Evolutionary conservation across 1,139 yeast genomes (phyloP).

Genomic region (Diutina scorzettiae): DNA sequence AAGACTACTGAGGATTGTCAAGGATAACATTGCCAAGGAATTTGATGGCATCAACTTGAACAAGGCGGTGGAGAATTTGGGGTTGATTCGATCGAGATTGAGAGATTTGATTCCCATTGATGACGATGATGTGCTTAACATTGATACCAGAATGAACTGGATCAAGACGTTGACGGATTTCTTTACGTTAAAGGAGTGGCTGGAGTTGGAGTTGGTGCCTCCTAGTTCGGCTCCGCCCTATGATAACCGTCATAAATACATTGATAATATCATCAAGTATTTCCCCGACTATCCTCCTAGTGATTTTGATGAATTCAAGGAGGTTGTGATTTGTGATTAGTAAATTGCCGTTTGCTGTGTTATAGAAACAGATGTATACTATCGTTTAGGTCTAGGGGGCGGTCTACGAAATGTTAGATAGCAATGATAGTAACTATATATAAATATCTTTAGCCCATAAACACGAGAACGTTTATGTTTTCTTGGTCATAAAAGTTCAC

Average conservation of each 20-base stretch:
- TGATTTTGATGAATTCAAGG: slow-evolving; percentile 4
- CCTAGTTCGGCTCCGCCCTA: slow-evolving; percentile 6
- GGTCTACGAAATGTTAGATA: not conserved
- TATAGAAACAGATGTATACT: not conserved
- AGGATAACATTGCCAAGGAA: slow-evolving; percentile 42
- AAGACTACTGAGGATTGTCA: slow-evolving; percentile 53
- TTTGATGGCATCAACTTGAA: slow-evolving; percentile 34
- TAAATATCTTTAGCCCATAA: no score
- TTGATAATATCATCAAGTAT: slow-evolving; percentile 5
- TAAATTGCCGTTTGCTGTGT: not conserved
- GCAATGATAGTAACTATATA: not conserved
- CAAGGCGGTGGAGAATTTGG: slow-evolving; percentile 54
- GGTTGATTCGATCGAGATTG: slow-evolving; percentile 41
- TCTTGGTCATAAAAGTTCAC: no score
- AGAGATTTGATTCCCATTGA: slow-evolving; percentile 26
- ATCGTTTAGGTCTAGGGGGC: no score
- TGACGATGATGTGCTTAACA: slow-evolving; percentile 39
- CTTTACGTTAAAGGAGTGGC: slow-evolving; percentile 50
- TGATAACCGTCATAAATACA: slow-evolving; percentile 5
- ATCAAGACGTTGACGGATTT: slow-evolving; percentile 54
- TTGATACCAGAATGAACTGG: slow-evolving; percentile 63
- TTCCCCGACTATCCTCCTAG: slow-evolving; percentile 5
- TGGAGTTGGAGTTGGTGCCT: slow-evolving; percentile 20
- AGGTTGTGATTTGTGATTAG: slow-evolving; percentile 2
- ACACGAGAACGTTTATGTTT: no score